phyloP scores from a whole-genome alignment of 1,139 yeast genomes.

The Yamadazyma dushanensis region DNA sequence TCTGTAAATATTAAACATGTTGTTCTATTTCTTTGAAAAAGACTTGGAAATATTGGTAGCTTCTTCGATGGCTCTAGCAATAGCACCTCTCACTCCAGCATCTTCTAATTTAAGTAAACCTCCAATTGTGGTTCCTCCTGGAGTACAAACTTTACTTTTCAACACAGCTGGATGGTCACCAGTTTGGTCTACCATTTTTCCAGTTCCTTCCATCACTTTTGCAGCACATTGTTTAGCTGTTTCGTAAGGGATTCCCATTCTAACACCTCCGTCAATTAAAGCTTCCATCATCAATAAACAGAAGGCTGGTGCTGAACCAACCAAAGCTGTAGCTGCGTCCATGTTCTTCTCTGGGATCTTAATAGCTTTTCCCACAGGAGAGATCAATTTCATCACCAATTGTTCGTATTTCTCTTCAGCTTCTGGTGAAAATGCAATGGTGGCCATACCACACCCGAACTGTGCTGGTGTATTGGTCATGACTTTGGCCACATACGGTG shows the following conservation, averaged over 20 bases:
- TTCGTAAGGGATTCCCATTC: conserved; percentile 90
- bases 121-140: conserved; percentile 98
- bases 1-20: no score
- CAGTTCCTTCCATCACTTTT: conserved; percentile 95
- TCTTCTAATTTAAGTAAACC: conserved; percentile 94
- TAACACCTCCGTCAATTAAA: conserved; percentile 89
- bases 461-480: conserved; percentile 98
- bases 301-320: conserved; percentile 98
- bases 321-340: conserved; percentile 94
- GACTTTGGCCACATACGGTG: conserved; percentile 75
- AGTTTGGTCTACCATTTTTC: conserved; percentile 81
- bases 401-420: conserved; percentile 49
- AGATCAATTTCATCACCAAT: conserved; percentile 56
- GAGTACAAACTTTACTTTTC: conserved; percentile 90
- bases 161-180: conserved; percentile 91
- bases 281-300: conserved; percentile 88
- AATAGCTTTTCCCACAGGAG: conserved; percentile 68
- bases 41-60: conserved; percentile 83
- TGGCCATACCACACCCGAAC: conserved; percentile 91
- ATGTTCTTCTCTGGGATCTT: conserved; percentile 85
- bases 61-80: conserved; percentile 86
- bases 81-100: conserved; percentile 81
- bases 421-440: conserved; percentile 64
- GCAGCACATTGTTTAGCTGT: conserved; percentile 90
- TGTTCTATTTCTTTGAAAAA: conserved; percentile 72